A percentile compares a stretch with the other conserved stretches of the same genome.
Evolutionary conservation across 805 yeast genomes (phyloP).

Genomic region (Saccharomyces cerevisiae): DNA sequence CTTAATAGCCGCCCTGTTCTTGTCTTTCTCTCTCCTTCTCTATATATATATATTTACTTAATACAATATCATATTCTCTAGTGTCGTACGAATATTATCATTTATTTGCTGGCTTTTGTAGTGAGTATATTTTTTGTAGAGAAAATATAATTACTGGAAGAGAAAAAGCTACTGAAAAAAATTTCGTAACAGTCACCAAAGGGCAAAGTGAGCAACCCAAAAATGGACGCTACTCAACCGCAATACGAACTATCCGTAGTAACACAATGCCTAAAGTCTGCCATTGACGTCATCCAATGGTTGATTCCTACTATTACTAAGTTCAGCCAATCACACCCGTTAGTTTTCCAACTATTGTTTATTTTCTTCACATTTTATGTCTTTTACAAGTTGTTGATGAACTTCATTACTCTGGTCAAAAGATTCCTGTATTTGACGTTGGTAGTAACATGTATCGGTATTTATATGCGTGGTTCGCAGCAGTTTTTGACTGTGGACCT

Average conservation of each 20-base stretch:
- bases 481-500: slow-evolving; percentile 73
- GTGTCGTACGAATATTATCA: not conserved
- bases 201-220: not conserved
- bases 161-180: not conserved
- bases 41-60: not conserved
- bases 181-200: not conserved
- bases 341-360: slow-evolving; percentile 18
- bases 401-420: slow-evolving; percentile 25
- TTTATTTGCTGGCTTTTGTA: not conserved
- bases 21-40: not conserved
- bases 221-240: not conserved
- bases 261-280: not conserved
- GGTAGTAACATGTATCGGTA: slow-evolving; percentile 15
- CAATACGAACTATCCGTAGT: not conserved
- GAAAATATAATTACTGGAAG: not conserved
- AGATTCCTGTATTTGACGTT: slow-evolving; percentile 14
- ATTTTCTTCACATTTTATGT: slow-evolving; percentile 16
- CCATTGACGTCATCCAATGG: slow-evolving; percentile 12
- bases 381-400: slow-evolving; percentile 25
- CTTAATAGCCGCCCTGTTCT: not conserved
- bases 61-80: not conserved
- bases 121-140: not conserved
- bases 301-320: slow-evolving; percentile 12
- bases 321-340: slow-evolving; percentile 29
- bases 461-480: slow-evolving; percentile 42